These are phyloP conservation scores for Marchantia paleacea DNA, from an alignment of 225 moss, liverwort and hornwort genomes.

Conservation along the genomic window DNA sequence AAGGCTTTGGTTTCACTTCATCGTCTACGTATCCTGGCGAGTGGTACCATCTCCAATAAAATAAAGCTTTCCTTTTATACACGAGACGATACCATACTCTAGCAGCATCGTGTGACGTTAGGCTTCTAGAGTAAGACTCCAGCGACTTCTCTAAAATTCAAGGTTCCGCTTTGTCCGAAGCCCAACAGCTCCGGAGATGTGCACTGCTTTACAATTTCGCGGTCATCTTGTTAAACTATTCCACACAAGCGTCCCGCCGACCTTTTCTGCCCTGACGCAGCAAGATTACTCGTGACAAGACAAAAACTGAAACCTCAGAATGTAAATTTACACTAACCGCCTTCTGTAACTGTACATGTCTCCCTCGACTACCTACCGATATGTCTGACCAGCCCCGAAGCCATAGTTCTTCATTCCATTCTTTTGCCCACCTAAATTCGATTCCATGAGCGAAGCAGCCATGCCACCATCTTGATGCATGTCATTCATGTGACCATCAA, in stretches of 20 bases:
- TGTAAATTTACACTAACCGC: neutral
- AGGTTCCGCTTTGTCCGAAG: neutral
- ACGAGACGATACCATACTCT: neutral
- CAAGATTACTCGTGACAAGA: neutral
- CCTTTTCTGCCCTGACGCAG: neutral
- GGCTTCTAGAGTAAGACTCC: neutral
- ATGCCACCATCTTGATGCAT: slow-evolving; percentile 24
- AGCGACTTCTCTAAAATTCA: neutral
- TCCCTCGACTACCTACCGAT: neutral
- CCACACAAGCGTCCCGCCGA: neutral
- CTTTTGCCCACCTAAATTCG: slow-evolving; percentile 8
- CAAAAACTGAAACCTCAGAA: neutral
- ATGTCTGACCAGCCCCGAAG: slow-evolving; percentile 9
- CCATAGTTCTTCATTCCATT: slow-evolving; percentile 7
- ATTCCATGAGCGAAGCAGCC: slow-evolving; percentile 8
- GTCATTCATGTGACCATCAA: slow-evolving; percentile 37
- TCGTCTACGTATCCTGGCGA: too few species aligned
- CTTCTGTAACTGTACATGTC: neutral
- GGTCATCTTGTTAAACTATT: too few species aligned
- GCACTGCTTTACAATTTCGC: too few species aligned
- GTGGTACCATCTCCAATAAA: too few species aligned
- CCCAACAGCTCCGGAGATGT: neutral
- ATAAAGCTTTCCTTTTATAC: too few species aligned
- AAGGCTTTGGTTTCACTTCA: too few species aligned
- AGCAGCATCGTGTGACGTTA: neutral